These are phyloP conservation scores for Mycena rebaudengoi DNA, from an alignment of 768 basidiomycete species.

Conservation along the genomic window DNA sequence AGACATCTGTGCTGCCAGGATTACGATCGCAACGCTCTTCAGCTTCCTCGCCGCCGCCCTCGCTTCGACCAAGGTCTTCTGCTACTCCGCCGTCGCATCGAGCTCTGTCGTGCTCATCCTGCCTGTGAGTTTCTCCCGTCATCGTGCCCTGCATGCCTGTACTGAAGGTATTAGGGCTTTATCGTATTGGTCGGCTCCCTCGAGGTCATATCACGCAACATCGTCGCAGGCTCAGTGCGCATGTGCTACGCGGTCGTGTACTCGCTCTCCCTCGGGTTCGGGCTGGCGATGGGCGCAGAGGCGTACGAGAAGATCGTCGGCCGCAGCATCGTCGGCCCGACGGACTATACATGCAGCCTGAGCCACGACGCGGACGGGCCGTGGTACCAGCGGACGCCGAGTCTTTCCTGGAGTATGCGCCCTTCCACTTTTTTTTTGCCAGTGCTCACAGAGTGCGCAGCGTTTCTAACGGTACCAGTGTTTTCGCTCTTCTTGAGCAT, in stretches of 20 bases:
- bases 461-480: slow-evolving; percentile 77
- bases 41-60: slow-evolving; percentile 83
- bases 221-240: slow-evolving; percentile 86
- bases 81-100: slow-evolving; percentile 83
- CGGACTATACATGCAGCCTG: slow-evolving; percentile 67
- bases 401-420: slow-evolving; percentile 72
- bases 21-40: slow-evolving; percentile 80
- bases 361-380: slow-evolving; percentile 65
- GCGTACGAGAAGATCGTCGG: slow-evolving; percentile 68
- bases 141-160: too few species aligned
- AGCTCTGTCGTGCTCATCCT: slow-evolving; percentile 83
- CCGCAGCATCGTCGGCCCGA: slow-evolving; percentile 52
- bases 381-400: slow-evolving; percentile 81
- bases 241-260: slow-evolving; percentile 84
- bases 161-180: too few species aligned
- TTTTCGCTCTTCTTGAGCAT: slow-evolving; percentile 73
- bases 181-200: slow-evolving; percentile 78
- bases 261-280: slow-evolving; percentile 81
- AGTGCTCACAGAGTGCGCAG: slow-evolving; percentile 36
- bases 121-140: too few species aligned
- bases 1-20: slow-evolving; percentile 51
- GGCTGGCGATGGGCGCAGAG: slow-evolving; percentile 81
- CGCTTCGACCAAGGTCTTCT: slow-evolving; percentile 72
- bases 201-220: slow-evolving; percentile 81
- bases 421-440: not conserved